Evolutionary conservation across 2,329 filamentous ascomycete species (phyloP), one percentile per base, ranked within the genome.

Genomic region (Hypomyces rosellus): DNA sequence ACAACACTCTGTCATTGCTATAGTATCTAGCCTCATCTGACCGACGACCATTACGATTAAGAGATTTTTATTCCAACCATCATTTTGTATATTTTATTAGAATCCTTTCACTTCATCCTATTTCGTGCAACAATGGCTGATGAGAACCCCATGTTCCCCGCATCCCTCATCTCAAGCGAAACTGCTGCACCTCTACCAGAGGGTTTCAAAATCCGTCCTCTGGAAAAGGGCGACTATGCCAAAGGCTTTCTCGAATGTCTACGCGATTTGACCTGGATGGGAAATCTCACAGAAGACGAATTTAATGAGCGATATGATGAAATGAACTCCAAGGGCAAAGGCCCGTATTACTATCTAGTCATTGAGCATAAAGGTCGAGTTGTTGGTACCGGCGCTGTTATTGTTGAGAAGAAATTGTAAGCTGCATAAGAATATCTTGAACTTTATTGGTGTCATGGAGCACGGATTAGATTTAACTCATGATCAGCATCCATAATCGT

Each of bases 401-500:
- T 93, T 54, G 85, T 89, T 34, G 88, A 93, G 75, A 79, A 84
- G 70, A 92, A 92, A 68, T 87, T 88, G 81, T 84, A 64, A 55
- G 77, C 71, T n/a, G 16, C 14, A 30, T 14, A 9, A 6, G 33
- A 34, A 14, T 22, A 33, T 33, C 12, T 15, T 20, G 11, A 9
- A 18, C 15, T 13, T 12, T n/a, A 4, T 2, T 3, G 4, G 6
- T 5, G 25, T 3, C 1, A 34, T 47, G 3, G 6, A 12, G 18
- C 4, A n/a, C 13, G 11, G 8, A 25, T 15, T 14, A 20, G 6
- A 11, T 5, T n/a, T 12, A 34, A 30, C 7, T 4, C 12, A 11
- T 6, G 4, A 42, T 3, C 41, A 80, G 77, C 58, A 86, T 88
- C 55, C 84, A 86, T 61, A 75, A 82, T 52, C 76, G 85, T 20